Evolutionary conservation across 2,329 filamentous ascomycete species (phyloP).

Genomic region (Aquanectria penicillioides): DNA sequence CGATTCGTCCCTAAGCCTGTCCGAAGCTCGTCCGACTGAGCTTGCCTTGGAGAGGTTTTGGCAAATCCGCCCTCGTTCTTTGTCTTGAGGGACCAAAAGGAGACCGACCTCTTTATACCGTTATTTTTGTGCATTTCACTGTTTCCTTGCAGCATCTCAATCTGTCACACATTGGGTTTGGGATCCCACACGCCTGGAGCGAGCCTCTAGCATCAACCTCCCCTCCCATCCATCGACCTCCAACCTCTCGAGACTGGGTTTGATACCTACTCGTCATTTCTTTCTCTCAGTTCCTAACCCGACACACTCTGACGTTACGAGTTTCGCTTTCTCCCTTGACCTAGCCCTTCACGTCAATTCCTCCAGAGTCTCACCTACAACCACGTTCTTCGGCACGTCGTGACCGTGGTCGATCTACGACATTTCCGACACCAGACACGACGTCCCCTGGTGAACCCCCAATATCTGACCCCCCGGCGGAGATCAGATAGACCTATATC

Average conservation of each 20-base stretch:
- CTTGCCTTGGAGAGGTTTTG: conserved; percentile 32
- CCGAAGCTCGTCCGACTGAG: conserved; percentile 15
- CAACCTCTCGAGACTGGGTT: conserved; percentile 34
- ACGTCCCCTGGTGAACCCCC: conserved; percentile 4
- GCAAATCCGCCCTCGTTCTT: conserved; percentile 37
- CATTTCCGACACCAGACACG: conserved; percentile 12
- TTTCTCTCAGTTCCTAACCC: conserved; percentile 22
- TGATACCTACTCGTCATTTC: conserved; percentile 39
- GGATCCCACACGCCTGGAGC: conserved; percentile 37
- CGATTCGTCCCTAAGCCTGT: conserved; percentile 17
- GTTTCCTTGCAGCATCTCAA: conserved; percentile 32
- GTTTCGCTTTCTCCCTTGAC: conserved; percentile 31
- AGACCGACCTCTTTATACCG: conserved; percentile 19
- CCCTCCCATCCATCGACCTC: conserved; percentile 19
- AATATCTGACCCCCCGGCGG: conserved; percentile 34
- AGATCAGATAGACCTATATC: conserved; percentile 27
- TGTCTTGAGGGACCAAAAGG: conserved; percentile 19
- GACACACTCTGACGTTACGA: conserved; percentile 27
- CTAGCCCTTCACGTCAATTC: conserved; percentile 25
- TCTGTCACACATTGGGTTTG: conserved; percentile 33
- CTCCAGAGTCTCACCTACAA: conserved; percentile 18
- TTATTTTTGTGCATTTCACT: conserved; percentile 30
- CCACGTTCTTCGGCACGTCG: conserved; percentile 19
- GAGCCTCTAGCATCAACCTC: conserved; percentile 33
- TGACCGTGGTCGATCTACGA: conserved; percentile 26